phyloP scores from a whole-genome alignment of 768 basidiomycete species.

The Suillus bovinus region DNA sequence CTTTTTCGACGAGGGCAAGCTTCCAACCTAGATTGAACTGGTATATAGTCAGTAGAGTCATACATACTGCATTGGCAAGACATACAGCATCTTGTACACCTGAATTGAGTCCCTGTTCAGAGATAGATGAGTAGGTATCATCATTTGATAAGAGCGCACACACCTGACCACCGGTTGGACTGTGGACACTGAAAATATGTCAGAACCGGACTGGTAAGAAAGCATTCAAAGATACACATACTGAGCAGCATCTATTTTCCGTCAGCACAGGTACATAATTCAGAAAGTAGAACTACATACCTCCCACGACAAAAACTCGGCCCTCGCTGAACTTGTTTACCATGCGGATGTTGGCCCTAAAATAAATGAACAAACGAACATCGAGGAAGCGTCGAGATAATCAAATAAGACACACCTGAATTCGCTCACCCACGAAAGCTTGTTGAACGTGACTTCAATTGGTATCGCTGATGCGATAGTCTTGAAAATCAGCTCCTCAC shows the following conservation, averaged over 20 bases:
- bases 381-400: not conserved
- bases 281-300: not conserved
- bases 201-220: not conserved
- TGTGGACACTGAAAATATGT: no score
- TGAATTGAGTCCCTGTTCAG: slow-evolving; percentile 37
- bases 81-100: no score
- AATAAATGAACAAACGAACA: not conserved
- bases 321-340: no score
- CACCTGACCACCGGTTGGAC: not conserved
- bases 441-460: slow-evolving; percentile 25
- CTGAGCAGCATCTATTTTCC: not conserved
- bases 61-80: no score
- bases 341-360: not conserved
- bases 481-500: slow-evolving; percentile 30
- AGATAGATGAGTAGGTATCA: not conserved
- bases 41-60: no score
- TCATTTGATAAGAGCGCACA: not conserved
- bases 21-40: no score
- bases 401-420: slow-evolving; percentile 26
- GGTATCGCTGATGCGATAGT: slow-evolving; percentile 18
- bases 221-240: not conserved
- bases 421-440: slow-evolving; percentile 27
- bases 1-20: no score
- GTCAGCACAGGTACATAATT: not conserved
- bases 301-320: no score